Percentiles rank a stretch among this genome's conserved stretches.
Evolutionary conservation across 768 basidiomycete species (phyloP).

Genomic region (Leccinellum albellum): DNA sequence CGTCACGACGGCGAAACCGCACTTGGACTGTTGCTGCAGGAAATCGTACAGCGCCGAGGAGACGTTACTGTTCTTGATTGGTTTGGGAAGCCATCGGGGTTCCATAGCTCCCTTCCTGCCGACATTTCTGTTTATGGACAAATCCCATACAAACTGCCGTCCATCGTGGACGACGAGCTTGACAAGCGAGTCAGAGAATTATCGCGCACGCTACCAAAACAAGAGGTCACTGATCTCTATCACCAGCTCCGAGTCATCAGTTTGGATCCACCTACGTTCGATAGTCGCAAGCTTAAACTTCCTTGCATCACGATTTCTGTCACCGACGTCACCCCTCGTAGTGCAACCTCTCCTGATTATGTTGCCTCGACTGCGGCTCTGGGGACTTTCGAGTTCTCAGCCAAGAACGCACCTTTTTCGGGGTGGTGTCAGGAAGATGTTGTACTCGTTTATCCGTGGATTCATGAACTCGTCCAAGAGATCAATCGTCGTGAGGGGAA

Average conservation of each 20-base stretch:
- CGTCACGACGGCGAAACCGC: constrained; percentile 3
- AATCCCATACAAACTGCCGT: neutral
- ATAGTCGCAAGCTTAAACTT: constrained; percentile 5
- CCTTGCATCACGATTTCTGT: constrained; percentile 11
- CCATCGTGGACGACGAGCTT: neutral
- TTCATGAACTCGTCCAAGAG: constrained; percentile 1
- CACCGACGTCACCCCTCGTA: neutral
- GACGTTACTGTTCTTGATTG: constrained; percentile 18
- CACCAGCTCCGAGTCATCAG: neutral
- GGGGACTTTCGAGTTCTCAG: neutral
- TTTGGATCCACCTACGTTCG: neutral
- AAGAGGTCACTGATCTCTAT: neutral
- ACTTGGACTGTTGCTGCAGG: constrained; percentile 12
- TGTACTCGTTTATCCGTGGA: constrained; percentile 12
- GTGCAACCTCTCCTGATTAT: neutral
- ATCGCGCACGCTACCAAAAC: neutral
- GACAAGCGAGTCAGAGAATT: neutral
- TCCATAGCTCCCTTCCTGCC: constrained; percentile 15
- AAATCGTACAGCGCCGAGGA: constrained; percentile 8
- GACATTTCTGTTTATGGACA: constrained; percentile 10
- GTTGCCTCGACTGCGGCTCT: constrained; percentile 1
- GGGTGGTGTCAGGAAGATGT: neutral
- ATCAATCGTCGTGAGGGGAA: neutral
- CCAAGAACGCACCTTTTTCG: neutral
- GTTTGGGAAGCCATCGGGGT: constrained; percentile 14